Percentiles rank a stretch among this genome's conserved stretches.
These are phyloP conservation scores for Solanum verrucosum DNA, from an alignment of 257 asterid species.

Conservation along the genomic window DNA sequence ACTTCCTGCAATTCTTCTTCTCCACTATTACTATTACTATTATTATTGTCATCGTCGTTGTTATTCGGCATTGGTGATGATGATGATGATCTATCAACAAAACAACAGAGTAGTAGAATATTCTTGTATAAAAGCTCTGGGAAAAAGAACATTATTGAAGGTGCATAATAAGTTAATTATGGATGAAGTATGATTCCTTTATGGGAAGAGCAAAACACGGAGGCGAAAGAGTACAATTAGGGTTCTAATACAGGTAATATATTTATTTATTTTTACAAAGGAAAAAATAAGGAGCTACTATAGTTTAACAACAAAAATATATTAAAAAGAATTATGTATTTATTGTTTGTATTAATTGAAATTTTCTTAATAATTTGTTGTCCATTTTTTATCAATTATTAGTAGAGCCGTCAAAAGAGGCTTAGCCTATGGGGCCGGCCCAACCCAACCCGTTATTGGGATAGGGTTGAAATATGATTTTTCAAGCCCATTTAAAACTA, in stretches of 20 bases:
- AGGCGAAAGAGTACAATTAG: neutral
- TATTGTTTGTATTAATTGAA: no score
- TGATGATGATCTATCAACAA: neutral
- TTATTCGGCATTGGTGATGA: neutral
- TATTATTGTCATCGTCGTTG: neutral
- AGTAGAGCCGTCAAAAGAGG: no score
- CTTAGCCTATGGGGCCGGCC: no score
- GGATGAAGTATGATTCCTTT: neutral
- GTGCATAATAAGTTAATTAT: neutral
- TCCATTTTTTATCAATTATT: neutral
- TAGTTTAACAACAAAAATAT: neutral
- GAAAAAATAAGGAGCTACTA: neutral
- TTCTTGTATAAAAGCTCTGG: neutral
- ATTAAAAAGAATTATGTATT: neutral
- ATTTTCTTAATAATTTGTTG: neutral
- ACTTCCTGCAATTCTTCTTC: neutral
- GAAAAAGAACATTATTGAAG: neutral
- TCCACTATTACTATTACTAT: neutral
- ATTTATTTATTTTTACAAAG: neutral
- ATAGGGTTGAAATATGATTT: no score
- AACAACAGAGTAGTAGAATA: neutral
- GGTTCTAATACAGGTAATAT: neutral
- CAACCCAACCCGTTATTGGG: no score
- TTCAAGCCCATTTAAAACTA: no score
- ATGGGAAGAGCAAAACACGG: neutral